phyloP scores from a whole-genome alignment of 2,329 filamentous ascomycete genomes.

The Fusarium algeriense region DNA sequence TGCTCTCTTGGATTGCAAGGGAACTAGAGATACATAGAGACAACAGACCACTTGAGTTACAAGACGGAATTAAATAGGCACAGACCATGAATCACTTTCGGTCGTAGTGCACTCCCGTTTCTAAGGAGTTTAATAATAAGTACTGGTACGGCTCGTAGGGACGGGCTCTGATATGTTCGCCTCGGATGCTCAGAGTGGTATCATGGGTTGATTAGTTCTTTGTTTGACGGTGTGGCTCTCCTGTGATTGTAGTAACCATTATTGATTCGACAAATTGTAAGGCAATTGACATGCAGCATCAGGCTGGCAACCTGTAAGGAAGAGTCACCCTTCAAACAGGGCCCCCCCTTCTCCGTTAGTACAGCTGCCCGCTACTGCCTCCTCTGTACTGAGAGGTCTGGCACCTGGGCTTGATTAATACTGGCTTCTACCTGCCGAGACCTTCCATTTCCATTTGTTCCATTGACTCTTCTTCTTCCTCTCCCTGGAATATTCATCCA shows the following conservation, averaged over 20 bases:
- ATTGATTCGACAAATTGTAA: constrained; percentile 23
- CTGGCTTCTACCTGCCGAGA: neutral
- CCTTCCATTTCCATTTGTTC: constrained; percentile 2
- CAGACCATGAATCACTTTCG: constrained; percentile 31
- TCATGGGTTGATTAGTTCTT: constrained; percentile 16
- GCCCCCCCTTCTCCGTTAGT: constrained; percentile 16
- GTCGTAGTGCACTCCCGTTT: constrained; percentile 10
- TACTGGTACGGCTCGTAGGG: constrained; percentile 4
- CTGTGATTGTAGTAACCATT: constrained; percentile 2
- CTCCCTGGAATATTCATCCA: constrained; percentile 10
- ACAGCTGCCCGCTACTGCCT: neutral
- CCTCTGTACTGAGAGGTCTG: neutral
- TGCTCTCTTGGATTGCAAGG: constrained; percentile 34
- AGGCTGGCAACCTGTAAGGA: neutral
- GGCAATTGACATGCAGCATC: constrained; percentile 9
- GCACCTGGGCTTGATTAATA: neutral
- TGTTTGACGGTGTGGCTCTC: constrained; percentile 29
- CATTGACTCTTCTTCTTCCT: constrained; percentile 1
- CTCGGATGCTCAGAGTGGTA: constrained; percentile 34
- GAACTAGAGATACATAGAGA: constrained; percentile 24
- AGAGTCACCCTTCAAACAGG: constrained; percentile 11
- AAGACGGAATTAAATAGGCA: constrained; percentile 34
- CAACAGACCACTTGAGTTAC: constrained; percentile 7
- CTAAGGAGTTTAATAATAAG: constrained; percentile 12
- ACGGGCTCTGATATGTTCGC: constrained; percentile 12